These are phyloP conservation scores for Aspergillus ruber DNA, from an alignment of 2,329 filamentous ascomycete genomes.

Conservation along the genomic window DNA sequence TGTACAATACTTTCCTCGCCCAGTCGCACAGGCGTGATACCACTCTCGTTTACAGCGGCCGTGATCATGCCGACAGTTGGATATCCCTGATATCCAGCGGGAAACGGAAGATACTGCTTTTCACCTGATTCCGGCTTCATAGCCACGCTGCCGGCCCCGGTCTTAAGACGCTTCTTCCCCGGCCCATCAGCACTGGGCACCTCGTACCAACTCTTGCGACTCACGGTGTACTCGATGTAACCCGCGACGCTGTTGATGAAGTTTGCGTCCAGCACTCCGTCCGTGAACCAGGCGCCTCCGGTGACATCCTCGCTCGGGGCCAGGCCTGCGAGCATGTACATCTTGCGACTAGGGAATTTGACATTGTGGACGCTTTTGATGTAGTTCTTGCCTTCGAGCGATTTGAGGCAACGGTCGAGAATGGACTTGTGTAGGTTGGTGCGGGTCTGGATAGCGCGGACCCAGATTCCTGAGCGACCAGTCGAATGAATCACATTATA, in stretches of 20 bases:
- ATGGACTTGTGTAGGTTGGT: conserved; percentile 79
- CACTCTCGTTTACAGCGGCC: conserved; percentile 60
- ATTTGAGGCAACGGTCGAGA: conserved; percentile 74
- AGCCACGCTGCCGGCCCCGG: conserved; percentile 26
- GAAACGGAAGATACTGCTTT: conserved; percentile 45
- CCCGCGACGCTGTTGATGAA: conserved; percentile 74
- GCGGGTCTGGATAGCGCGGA: conserved; percentile 70
- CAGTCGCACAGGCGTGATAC: conserved; percentile 65
- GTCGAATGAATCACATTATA: conserved; percentile 85
- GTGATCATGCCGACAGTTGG: conserved; percentile 76
- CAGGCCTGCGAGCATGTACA: conserved; percentile 87
- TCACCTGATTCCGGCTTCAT: conserved; percentile 22
- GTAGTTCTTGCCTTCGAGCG: conserved; percentile 71
- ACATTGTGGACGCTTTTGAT: conserved; percentile 89
- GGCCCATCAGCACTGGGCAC: conserved; percentile 28
- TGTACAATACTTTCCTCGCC: conserved; percentile 71
- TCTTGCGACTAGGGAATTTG: conserved; percentile 84
- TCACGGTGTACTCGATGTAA: conserved; percentile 67
- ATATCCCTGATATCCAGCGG: conserved; percentile 66
- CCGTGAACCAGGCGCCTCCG: conserved; percentile 90
- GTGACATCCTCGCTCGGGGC: conserved; percentile 83
- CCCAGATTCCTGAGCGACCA: conserved; percentile 83
- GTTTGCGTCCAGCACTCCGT: conserved; percentile 79
- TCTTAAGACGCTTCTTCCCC: conserved; percentile 38
- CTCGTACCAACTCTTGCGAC: conserved; percentile 63